A percentile compares a stretch with the other conserved stretches of the same genome.
Evolutionary conservation across 495 filamentous ascomycete species (phyloP).

Genomic region (Neurospora sp.): DNA sequence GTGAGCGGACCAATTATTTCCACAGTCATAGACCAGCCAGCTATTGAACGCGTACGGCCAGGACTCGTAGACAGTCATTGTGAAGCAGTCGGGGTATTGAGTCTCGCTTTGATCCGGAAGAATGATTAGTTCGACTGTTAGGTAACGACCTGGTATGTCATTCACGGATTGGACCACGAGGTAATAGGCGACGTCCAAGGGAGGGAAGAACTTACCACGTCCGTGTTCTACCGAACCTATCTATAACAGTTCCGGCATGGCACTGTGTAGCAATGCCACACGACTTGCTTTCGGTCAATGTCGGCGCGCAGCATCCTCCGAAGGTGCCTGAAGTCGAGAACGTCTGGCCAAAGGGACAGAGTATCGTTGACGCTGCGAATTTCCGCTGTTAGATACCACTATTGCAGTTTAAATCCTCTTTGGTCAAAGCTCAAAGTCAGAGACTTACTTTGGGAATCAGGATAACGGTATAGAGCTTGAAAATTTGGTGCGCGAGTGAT

Average conservation of each 20-base stretch:
- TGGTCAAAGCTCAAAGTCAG: neutral
- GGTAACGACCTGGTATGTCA: neutral
- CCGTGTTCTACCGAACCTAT: neutral
- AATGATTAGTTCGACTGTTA: neutral
- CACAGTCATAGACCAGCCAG: constrained; percentile 8
- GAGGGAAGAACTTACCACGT: neutral
- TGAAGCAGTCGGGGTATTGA: constrained; percentile 3
- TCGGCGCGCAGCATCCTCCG: neutral
- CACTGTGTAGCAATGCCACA: neutral
- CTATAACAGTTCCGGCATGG: neutral
- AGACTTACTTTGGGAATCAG: neutral
- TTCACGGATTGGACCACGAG: neutral
- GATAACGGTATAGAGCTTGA: neutral
- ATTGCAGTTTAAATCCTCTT: neutral
- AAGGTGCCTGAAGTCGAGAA: neutral
- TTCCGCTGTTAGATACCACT: neutral
- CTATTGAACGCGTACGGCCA: constrained; percentile 6
- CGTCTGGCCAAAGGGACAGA: neutral
- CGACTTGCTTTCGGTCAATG: neutral
- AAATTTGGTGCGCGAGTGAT: neutral
- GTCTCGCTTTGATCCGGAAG: neutral
- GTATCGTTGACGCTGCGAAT: neutral
- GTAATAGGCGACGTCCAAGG: too few relatives aligned
- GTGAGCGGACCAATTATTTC: neutral
- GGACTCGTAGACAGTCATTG: constrained; percentile 9